Base-by-base conservation (phyloP, 2,329 filamentous ascomycete species). In the Lachnellula occidentalis region DNA sequence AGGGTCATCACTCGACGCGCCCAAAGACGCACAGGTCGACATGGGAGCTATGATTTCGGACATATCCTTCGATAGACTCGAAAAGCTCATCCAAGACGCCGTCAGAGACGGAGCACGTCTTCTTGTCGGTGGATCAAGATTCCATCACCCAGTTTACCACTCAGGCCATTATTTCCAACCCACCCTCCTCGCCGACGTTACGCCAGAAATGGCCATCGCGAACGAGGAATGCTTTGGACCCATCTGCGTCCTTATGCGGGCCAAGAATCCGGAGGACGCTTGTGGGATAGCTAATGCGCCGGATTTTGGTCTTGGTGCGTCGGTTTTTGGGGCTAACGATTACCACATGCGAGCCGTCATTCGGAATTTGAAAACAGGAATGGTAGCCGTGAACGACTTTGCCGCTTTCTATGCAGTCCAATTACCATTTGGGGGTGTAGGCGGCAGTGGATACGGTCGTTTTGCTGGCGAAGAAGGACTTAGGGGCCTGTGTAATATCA, bases 361-460 rank as follows among this genome's bases (percentile, higher is more conserved):
- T 1, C 72, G 72, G 19, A 81, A 83, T 22, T 78, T 96, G 50
- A 82, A 86, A 58, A 85, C 88, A 0, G 94, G 94, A 45, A 96
- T 96, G 88, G 89, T 97, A 0, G 85, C 90, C 22, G 82, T 99
- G 63, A 99, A 99, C 70, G 94, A 99, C 74, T 99, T 99, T 67
- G 94, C 86, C 19, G 87, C 85, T 27, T 96, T 85, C 71, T 99
- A 99, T 69, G 90, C 92, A 50, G 92, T 95, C 7, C 91, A 96
- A 72, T 74, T 99, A 39, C 94, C 94, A 0, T 99, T 99, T 71
- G 94, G 94, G 37, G 94, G 68, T 24, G 58, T 65, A n/a, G 84
- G 82, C 55, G 92, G 91, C 1, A 95, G 88, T 22, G 94, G 89
- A 0, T 97, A 97, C 70, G 94, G 94, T 1, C 80, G 92, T 2